Evolutionary conservation across 2,329 filamentous ascomycete genomes (phyloP), one percentile per base, ranked within the genome.

Genomic region (Sclerotinia glacialis): DNA sequence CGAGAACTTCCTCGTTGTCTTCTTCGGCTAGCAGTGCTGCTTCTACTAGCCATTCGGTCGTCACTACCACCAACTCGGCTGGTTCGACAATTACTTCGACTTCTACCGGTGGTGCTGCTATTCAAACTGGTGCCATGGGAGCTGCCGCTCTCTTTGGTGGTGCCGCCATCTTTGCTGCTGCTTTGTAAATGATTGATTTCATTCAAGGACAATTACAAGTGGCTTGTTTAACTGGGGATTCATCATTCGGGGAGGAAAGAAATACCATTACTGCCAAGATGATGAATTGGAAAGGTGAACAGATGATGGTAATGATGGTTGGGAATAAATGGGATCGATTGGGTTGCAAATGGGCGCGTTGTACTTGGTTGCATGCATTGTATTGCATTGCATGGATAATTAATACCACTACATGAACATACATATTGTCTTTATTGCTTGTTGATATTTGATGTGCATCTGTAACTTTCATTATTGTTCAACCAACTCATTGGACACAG

Each of bases 91-190:
- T 56, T 12, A 65, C 62, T 23, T 52, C 63, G 16, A 65, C 63
- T 1, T 53, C 53, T 5, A 67, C 67, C 21, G 71, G 37, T 58
- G 72, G 71, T 53, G 72, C 71, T 12, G 67, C 72, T 6, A 66
- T 68, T 18, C 72, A 70, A 52, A 74, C 72, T 67, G 73, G 68
- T 66, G 73, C 73, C 54, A 69, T 75, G 37, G 73, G 70, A 54
- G 64, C 71, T 14, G 73, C 72, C 46, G 74, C 73, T 64, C 67
- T 75, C 1, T 73, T 75, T 26, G 74, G 74, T 65, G 73, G 69
- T 68, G 74, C 69, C 21, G 72, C 71, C 44, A 47, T 73, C n/a
- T 67, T 73, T 34, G 70, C 68, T 62, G 72, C 69, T 46, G 71
- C 72, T 64, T 56, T 75, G 67, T 75, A 74, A 52, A 40, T 26